Evolutionary conservation across 1,284 basidiomycete species (phyloP).

Genomic region (Pterulicium gracile): DNA sequence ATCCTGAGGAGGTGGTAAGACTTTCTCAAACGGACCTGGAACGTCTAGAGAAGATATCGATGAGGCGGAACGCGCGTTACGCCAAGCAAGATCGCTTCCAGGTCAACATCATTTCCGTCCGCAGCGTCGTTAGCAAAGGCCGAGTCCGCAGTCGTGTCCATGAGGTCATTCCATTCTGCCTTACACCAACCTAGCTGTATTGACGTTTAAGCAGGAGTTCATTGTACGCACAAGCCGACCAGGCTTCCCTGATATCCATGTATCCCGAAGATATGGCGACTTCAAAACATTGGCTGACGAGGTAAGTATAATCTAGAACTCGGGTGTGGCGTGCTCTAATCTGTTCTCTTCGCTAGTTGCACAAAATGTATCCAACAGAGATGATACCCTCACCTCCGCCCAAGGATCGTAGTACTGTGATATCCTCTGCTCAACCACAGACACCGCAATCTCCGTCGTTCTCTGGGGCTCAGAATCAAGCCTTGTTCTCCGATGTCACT

Average conservation of each 20-base stretch:
- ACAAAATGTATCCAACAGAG: conserved; percentile 74
- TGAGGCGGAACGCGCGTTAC: conserved; percentile 42
- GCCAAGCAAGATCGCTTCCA: conserved; percentile 54
- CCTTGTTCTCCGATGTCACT: conserved; percentile 11
- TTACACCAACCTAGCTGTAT: neutral
- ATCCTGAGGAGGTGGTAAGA: conserved; percentile 80
- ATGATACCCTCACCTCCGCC: conserved; percentile 70
- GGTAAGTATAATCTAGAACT: conserved; percentile 33
- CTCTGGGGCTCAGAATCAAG: neutral
- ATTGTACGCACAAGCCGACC: conserved; percentile 81
- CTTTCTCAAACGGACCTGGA: conserved; percentile 76
- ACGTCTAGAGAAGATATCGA: conserved; percentile 58
- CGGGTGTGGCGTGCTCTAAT: conserved; percentile 5
- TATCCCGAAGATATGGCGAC: conserved; percentile 91
- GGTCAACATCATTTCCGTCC: conserved; percentile 82
- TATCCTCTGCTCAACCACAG: conserved; percentile 35
- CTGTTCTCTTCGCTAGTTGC: conserved; percentile 42
- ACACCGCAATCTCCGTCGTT: conserved; percentile 19
- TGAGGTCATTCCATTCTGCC: conserved; percentile 43
- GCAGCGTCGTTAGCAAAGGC: conserved; percentile 72
- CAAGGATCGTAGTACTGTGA: conserved; percentile 79
- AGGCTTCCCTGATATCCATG: conserved; percentile 69
- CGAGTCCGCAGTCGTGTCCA: conserved; percentile 76
- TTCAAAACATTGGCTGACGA: conserved; percentile 82
- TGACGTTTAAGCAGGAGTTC: conserved; percentile 75